phyloP scores from a whole-genome alignment of 345 rosid species.

The Rhodamnia rubescens region DNA sequence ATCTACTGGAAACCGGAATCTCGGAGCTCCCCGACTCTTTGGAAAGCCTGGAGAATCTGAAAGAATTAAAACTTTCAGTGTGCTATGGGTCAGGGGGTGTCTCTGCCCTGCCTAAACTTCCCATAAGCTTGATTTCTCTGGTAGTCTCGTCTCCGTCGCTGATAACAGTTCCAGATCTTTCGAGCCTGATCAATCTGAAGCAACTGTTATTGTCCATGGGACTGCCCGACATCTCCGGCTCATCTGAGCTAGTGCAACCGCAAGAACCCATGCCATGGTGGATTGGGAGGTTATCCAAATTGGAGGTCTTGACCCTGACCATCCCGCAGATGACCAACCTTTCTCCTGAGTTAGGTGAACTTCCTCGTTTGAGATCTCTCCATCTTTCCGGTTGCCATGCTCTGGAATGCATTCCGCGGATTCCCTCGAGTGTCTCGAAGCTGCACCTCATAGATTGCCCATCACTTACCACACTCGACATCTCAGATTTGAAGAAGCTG shows the following conservation, averaged over 20 bases:
- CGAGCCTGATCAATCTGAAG: background rate
- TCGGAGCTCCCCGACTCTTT: background rate
- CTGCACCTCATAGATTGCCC: background rate
- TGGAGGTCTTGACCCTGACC: background rate
- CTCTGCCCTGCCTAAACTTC: background rate
- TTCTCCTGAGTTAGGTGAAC: background rate
- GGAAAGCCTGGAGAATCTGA: background rate
- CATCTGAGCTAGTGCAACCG: background rate
- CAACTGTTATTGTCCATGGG: background rate
- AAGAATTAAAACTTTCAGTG: background rate
- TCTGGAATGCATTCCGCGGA: background rate
- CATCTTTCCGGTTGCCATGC: background rate
- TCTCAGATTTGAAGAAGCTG: background rate
- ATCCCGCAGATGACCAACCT: background rate
- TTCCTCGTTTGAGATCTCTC: background rate
- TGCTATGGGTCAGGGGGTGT: background rate
- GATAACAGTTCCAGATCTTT: background rate
- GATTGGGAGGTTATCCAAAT: background rate
- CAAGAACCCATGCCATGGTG: background rate
- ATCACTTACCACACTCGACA: background rate
- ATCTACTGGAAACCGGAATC: background rate
- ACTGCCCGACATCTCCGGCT: background rate
- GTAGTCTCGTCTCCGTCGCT: background rate
- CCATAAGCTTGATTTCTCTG: background rate
- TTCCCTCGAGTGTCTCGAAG: background rate